A percentile compares a stretch with the other conserved stretches of the same genome.
Conservation (phyloP, 1,284 basidiomycete species). For the Agaricales sp. region DNA sequence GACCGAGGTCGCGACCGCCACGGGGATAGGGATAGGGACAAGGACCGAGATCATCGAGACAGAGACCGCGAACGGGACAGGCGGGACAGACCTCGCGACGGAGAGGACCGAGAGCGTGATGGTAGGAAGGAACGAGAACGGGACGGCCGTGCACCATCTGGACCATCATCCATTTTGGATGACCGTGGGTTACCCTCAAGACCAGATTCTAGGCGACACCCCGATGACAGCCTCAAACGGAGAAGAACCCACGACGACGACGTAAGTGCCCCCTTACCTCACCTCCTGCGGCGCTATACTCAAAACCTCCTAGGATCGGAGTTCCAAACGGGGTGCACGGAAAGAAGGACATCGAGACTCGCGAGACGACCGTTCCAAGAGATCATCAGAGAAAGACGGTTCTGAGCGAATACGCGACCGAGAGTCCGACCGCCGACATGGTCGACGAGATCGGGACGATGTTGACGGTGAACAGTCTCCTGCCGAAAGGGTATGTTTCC, state of each 20-base stretch:
- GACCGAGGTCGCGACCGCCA: slow-evolving; percentile 26
- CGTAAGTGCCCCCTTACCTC: slow-evolving; percentile 29
- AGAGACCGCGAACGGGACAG: slow-evolving; percentile 32
- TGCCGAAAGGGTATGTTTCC: slow-evolving; percentile 45
- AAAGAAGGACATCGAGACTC: slow-evolving; percentile 62
- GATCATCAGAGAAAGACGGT: slow-evolving; percentile 58
- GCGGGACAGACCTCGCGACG: slow-evolving; percentile 24
- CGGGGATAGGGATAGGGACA: slow-evolving; percentile 18
- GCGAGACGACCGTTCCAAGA: slow-evolving; percentile 40
- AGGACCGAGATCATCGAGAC: slow-evolving; percentile 31
- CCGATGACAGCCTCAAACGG: slow-evolving; percentile 38
- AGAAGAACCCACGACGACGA: slow-evolving; percentile 58
- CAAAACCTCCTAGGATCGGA: slow-evolving; percentile 37
- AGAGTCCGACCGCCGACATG: slow-evolving; percentile 51
- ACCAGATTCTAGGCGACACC: slow-evolving; percentile 47
- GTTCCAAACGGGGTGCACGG: slow-evolving; percentile 61
- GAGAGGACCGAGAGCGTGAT: slow-evolving; percentile 30
- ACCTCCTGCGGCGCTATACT: slow-evolving; percentile 12
- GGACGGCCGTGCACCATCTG: slow-evolving; percentile 28
- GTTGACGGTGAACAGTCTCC: slow-evolving; percentile 34
- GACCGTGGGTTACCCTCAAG: slow-evolving; percentile 45
- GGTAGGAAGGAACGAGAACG: slow-evolving; percentile 30
- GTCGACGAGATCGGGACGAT: slow-evolving; percentile 48
- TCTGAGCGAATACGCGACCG: slow-evolving; percentile 41
- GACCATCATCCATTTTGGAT: slow-evolving; percentile 23